Evolutionary conservation across 2,329 filamentous ascomycete species (phyloP).

Genomic region (Rhinocladiella mackenziei): DNA sequence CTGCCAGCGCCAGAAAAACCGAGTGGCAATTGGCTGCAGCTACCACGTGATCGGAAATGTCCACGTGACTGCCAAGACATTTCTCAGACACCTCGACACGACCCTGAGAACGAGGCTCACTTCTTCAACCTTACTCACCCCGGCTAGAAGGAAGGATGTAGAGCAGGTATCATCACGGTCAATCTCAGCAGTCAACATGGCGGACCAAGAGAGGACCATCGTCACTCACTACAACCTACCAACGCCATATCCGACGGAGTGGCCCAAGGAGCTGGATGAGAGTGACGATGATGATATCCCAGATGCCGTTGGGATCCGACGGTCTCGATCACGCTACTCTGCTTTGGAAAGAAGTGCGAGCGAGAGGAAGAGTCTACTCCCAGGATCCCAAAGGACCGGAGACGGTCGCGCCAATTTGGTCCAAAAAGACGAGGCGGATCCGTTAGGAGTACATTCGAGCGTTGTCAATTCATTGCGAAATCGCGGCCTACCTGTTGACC

Average conservation of each 20-base stretch:
- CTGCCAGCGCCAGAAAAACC: too few species aligned
- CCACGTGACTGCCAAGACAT: constrained; percentile 17
- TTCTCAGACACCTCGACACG: constrained; percentile 31
- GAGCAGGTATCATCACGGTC: constrained; percentile 13
- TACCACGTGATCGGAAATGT: not conserved
- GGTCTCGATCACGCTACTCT: constrained; percentile 75
- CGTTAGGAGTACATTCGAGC: constrained; percentile 80
- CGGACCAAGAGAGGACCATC: constrained; percentile 70
- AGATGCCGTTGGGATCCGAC: constrained; percentile 38
- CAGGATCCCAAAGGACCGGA: constrained; percentile 64
- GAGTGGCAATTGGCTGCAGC: not conserved
- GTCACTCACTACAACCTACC: constrained; percentile 87
- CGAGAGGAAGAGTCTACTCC: constrained; percentile 61
- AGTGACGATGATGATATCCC: constrained; percentile 58
- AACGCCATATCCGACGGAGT: constrained; percentile 72
- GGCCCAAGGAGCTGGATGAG: constrained; percentile 77
- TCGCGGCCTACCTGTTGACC: constrained; percentile 74
- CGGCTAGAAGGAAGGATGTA: too few species aligned
- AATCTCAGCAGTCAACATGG: constrained; percentile 47
- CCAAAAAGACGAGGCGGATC: constrained; percentile 88
- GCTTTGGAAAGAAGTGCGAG: constrained; percentile 73
- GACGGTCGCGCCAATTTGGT: constrained; percentile 72
- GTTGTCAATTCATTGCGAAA: constrained; percentile 76
- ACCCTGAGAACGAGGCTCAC: too few species aligned
- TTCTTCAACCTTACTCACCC: too few species aligned